Percentiles rank a stretch among this genome's conserved stretches.
Conservation (phyloP, 2,329 filamentous ascomycete species). For the Fusarium floridanum region DNA sequence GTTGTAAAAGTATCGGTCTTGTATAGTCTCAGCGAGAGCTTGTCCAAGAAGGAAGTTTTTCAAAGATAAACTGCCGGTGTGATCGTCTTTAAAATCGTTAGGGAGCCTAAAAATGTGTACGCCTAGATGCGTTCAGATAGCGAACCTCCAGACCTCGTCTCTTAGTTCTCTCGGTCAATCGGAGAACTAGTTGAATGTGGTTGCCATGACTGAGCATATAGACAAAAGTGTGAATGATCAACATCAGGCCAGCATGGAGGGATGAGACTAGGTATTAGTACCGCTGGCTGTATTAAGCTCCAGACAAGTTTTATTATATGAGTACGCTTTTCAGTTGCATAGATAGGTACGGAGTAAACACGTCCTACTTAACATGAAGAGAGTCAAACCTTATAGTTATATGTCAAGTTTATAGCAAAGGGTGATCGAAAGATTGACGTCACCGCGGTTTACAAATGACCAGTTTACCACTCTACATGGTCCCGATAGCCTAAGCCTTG, state of each 20-base stretch:
- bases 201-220: background rate
- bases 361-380: background rate
- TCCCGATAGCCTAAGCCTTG: too few species aligned
- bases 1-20: background rate
- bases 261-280: background rate
- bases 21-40: background rate
- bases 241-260: background rate
- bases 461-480: too few species aligned
- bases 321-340: background rate
- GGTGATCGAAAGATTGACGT: too few species aligned
- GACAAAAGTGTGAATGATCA: background rate
- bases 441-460: too few species aligned
- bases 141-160: conserved; percentile 15
- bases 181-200: conserved; percentile 8
- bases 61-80: background rate
- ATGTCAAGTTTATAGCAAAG: too few species aligned
- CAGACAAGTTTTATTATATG: background rate
- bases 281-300: background rate
- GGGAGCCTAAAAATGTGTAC: conserved; percentile 14
- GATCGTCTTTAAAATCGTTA: background rate
- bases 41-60: too few species aligned
- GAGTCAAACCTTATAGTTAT: background rate
- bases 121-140: background rate
- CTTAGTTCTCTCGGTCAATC: conserved; percentile 10
- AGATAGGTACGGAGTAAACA: too few species aligned